Evolutionary conservation across 2,329 filamentous ascomycete genomes (phyloP).

Genomic region (Colletotrichum sp.): DNA sequence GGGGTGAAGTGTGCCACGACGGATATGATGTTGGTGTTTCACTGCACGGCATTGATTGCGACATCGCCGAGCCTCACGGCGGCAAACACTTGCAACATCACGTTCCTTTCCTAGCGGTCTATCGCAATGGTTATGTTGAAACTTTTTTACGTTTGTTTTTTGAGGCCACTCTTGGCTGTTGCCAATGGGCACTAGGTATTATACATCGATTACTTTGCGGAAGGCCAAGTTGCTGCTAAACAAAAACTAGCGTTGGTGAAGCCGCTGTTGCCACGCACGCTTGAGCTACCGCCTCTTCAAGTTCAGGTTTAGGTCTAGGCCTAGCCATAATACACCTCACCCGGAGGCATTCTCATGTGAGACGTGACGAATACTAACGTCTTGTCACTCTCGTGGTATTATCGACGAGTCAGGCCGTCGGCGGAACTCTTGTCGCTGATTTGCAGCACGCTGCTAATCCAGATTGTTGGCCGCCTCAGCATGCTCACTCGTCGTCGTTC

Average conservation of each 20-base stretch:
- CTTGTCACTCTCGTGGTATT: neutral
- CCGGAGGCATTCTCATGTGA: neutral
- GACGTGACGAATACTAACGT: neutral
- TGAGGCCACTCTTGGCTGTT: neutral
- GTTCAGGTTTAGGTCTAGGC: neutral
- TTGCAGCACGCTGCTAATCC: neutral
- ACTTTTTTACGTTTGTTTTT: neutral
- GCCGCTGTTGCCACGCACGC: neutral
- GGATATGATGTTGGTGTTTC: neutral
- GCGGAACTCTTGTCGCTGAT: neutral
- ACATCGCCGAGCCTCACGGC: neutral
- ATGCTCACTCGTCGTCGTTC: neutral
- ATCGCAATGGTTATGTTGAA: neutral
- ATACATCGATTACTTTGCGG: neutral
- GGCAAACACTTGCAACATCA: neutral
- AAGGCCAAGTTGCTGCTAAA: neutral
- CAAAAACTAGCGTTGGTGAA: neutral
- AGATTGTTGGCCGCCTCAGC: neutral
- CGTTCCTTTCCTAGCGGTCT: neutral
- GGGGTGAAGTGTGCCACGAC: conserved; percentile 10
- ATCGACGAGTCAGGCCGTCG: neutral
- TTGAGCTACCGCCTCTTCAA: neutral
- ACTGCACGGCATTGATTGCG: neutral
- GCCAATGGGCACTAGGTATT: neutral
- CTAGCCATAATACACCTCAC: neutral